Conservation (phyloP, 1,284 basidiomycete species). For the Leccinum griseonigrum region DNA sequence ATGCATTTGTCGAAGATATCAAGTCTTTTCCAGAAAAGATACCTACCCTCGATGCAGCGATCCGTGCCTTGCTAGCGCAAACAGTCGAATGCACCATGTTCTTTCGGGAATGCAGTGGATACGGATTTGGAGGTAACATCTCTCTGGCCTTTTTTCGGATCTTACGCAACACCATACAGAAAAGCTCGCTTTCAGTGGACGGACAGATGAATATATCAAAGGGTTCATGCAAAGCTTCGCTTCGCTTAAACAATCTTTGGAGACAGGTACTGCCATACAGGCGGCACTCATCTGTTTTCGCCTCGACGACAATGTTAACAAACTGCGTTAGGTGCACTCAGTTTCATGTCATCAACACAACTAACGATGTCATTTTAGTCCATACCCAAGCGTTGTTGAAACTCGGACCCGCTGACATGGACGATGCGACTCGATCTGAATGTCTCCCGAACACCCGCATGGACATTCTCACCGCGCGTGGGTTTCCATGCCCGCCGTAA, state of each 20-base stretch:
- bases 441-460: conserved; percentile 32
- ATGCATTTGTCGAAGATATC: conserved; percentile 32
- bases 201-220: conserved; percentile 23
- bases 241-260: conserved; percentile 25
- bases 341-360: neutral
- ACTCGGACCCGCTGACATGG: conserved; percentile 31
- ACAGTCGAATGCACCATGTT: conserved; percentile 36
- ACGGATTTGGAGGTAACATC: conserved; percentile 32
- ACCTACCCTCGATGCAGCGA: conserved; percentile 25
- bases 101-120: conserved; percentile 32
- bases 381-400: conserved; percentile 21
- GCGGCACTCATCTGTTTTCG: conserved; percentile 28
- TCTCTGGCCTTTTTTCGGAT: neutral
- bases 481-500: conserved; percentile 18
- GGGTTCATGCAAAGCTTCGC: conserved; percentile 26
- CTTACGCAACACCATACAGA: conserved; percentile 13
- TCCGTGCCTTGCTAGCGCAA: conserved; percentile 28
- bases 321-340: conserved; percentile 18
- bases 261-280: conserved; percentile 24
- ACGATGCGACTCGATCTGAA: conserved; percentile 22
- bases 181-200: conserved; percentile 11
- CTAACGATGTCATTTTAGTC: conserved; percentile 18
- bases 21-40: conserved; percentile 29
- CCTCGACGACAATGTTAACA: conserved; percentile 28
- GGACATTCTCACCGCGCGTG: conserved; percentile 29